phyloP scores from a whole-genome alignment of 164 flowering plant species.

The Tinospora cordifolia region DNA sequence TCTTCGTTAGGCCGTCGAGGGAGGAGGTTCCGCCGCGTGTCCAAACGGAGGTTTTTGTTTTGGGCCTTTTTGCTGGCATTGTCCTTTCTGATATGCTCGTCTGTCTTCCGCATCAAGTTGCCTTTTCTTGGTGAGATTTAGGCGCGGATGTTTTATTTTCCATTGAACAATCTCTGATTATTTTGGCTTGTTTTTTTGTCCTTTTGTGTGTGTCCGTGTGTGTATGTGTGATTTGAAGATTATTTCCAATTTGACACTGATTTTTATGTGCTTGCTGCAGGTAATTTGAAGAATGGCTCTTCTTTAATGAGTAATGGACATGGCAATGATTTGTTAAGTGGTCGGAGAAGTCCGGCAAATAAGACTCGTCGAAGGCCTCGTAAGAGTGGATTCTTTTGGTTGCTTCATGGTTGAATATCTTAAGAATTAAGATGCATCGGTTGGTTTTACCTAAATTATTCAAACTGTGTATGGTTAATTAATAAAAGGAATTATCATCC shows the following conservation, averaged over 20 bases:
- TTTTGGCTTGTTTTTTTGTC: too few relatives aligned
- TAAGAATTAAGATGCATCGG: not conserved
- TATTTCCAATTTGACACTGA: not conserved
- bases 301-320: constrained; percentile 11
- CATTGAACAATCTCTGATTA: not conserved
- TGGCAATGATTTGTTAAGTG: constrained; percentile 1
- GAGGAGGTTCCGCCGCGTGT: constrained; percentile 40
- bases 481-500: too few relatives aligned
- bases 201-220: too few relatives aligned
- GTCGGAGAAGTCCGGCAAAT: constrained; percentile 14
- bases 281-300: constrained; percentile 17
- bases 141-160: not conserved
- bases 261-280: constrained; percentile 4
- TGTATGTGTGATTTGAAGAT: not conserved
- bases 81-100: constrained; percentile 29
- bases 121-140: constrained; percentile 45
- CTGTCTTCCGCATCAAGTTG: constrained; percentile 35
- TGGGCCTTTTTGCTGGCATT: constrained; percentile 37
- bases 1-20: constrained; percentile 38
- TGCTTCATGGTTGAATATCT: not conserved
- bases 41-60: constrained; percentile 31
- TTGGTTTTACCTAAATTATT: too few relatives aligned
- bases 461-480: too few relatives aligned
- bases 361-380: constrained; percentile 38
- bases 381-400: constrained; percentile 25